Conservation (phyloP, 768 basidiomycete species). For the Mrakia gelida region DNA sequence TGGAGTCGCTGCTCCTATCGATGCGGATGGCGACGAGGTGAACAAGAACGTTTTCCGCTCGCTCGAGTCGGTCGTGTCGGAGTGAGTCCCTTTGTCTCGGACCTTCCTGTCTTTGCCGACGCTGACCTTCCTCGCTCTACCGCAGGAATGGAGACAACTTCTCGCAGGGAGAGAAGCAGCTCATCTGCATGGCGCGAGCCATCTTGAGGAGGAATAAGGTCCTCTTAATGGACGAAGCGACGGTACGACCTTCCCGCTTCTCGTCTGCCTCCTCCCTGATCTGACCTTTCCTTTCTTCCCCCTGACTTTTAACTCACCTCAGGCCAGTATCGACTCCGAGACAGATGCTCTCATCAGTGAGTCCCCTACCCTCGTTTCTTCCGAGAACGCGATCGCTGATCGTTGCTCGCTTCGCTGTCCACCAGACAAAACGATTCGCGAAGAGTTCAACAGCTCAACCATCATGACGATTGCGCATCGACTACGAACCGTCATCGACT, state of each 20-base stretch:
- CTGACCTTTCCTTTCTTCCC: constrained; percentile 43
- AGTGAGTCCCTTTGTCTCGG: constrained; percentile 41
- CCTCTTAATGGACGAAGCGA: no score
- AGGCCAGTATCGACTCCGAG: constrained; percentile 41
- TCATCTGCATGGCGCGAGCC: constrained; percentile 84
- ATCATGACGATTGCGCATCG: constrained; percentile 27
- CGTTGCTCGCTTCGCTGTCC: not conserved
- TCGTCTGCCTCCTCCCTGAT: not conserved
- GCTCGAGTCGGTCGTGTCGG: constrained; percentile 67
- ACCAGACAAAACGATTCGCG: constrained; percentile 34
- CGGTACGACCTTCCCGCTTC: not conserved
- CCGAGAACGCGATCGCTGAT: no score
- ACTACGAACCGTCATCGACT: constrained; percentile 20
- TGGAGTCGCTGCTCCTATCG: constrained; percentile 22
- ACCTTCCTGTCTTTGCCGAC: no score
- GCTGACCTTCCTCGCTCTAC: no score
- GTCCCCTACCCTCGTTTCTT: not conserved
- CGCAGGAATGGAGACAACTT: constrained; percentile 74
- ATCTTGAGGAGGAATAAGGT: no score
- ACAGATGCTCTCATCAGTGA: constrained; percentile 34
- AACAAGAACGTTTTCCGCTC: constrained; percentile 74
- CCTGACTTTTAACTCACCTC: constrained; percentile 82
- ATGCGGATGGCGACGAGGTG: constrained; percentile 43
- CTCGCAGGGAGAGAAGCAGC: constrained; percentile 66
- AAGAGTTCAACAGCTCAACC: constrained; percentile 29